These are phyloP conservation scores for Lathyrus oleraceus DNA, from an alignment of 306 rosid species.

Conservation along the genomic window DNA sequence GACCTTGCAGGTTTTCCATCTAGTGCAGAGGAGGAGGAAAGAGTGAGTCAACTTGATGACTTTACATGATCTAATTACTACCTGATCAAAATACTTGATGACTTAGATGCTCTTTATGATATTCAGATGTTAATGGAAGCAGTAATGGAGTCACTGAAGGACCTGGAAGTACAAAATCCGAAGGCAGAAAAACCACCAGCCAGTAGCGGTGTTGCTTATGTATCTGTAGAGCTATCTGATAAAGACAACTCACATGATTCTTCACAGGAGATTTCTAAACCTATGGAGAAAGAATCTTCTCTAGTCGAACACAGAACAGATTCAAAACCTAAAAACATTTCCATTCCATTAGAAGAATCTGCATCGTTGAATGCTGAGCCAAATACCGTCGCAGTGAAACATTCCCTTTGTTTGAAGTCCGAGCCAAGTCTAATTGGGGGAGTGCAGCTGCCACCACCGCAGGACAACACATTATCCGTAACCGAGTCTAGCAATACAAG, in stretches of 20 bases:
- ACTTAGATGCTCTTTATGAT: not conserved
- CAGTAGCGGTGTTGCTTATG: slow-evolving; percentile 33
- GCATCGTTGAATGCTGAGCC: slow-evolving; percentile 45
- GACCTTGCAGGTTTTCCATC: slow-evolving; percentile 90
- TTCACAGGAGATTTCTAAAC: slow-evolving; percentile 32
- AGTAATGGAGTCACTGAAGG: slow-evolving; percentile 75
- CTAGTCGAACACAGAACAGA: slow-evolving; percentile 37
- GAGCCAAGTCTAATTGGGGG: slow-evolving; percentile 35
- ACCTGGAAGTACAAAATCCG: slow-evolving; percentile 52
- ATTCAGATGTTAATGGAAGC: slow-evolving; percentile 96
- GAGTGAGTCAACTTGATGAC: slow-evolving; percentile 56
- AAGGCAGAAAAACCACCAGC: slow-evolving; percentile 47
- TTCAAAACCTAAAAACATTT: slow-evolving; percentile 46
- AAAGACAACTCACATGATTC: slow-evolving; percentile 44
- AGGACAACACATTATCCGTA: slow-evolving; percentile 32
- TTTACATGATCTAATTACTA: slow-evolving; percentile 19
- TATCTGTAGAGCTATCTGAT: slow-evolving; percentile 38
- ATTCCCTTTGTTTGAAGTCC: slow-evolving; percentile 41
- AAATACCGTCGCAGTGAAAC: slow-evolving; percentile 37
- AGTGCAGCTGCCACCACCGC: not conserved
- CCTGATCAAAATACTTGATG: not conserved
- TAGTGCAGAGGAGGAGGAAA: slow-evolving; percentile 87
- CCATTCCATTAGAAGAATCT: slow-evolving; percentile 40
- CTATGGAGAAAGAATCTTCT: slow-evolving; percentile 39
- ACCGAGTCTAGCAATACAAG: slow-evolving; percentile 52